Conservation (phyloP, 768 basidiomycete species). For the Tylopilus felleus region DNA sequence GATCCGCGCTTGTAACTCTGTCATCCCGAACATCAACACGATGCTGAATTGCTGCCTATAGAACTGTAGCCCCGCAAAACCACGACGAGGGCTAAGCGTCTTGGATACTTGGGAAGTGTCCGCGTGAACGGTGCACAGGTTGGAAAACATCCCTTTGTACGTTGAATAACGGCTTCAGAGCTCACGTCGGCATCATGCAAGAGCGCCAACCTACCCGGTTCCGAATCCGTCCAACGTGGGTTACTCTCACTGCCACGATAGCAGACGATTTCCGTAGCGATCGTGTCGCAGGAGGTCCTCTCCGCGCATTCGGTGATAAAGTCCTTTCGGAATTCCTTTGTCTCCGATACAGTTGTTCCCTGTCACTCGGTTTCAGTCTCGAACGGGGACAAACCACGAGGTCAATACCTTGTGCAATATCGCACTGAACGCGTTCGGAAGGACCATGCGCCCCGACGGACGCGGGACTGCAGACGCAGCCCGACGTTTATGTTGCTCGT, state of each 20-base stretch:
- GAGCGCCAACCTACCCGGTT: slow-evolving; percentile 20
- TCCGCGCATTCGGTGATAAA: slow-evolving; percentile 31
- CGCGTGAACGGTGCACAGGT: slow-evolving; percentile 21
- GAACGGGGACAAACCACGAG: neutral
- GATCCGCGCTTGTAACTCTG: slow-evolving; percentile 46
- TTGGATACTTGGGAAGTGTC: slow-evolving; percentile 30
- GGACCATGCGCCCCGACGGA: slow-evolving; percentile 30
- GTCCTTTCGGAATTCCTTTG: slow-evolving; percentile 32
- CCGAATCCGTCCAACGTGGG: slow-evolving; percentile 31
- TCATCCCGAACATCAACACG: slow-evolving; percentile 42
- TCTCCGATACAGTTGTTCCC: slow-evolving; percentile 30
- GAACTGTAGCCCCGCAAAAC: slow-evolving; percentile 30
- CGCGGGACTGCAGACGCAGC: slow-evolving; percentile 27
- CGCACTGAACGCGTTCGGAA: slow-evolving; percentile 32
- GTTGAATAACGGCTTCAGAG: neutral
- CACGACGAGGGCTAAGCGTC: slow-evolving; percentile 29
- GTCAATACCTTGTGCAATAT: slow-evolving; percentile 27
- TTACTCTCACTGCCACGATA: slow-evolving; percentile 23
- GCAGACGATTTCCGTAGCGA: slow-evolving; percentile 32
- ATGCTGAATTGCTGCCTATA: slow-evolving; percentile 36
- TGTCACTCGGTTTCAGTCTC: slow-evolving; percentile 4
- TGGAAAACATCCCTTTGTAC: slow-evolving; percentile 27
- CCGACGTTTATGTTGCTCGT: slow-evolving; percentile 30
- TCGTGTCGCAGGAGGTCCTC: slow-evolving; percentile 24
- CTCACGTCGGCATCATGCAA: neutral